These are phyloP conservation scores for Lipomyces oligophaga DNA, from an alignment of 805 yeast species.

Conservation along the genomic window DNA sequence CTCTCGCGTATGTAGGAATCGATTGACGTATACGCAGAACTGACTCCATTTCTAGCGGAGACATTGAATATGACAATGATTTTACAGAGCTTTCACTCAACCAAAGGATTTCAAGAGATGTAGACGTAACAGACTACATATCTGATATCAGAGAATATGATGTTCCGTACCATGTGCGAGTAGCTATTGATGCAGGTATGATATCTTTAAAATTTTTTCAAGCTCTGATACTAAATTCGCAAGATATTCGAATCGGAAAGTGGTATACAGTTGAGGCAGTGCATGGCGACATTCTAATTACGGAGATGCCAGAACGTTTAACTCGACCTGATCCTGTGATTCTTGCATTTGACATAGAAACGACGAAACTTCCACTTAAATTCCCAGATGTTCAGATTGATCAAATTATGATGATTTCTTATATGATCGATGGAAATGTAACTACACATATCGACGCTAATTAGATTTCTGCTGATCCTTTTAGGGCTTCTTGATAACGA, in stretches of 20 bases:
- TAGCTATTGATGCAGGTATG: conserved; percentile 71
- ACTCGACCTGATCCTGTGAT: conserved; percentile 98
- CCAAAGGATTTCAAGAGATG: conserved; percentile 25
- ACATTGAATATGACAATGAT: conserved; percentile 37
- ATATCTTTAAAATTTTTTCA: neutral
- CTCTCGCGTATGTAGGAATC: conserved; percentile 44
- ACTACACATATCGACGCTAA: neutral
- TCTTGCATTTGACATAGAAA: conserved; percentile 94
- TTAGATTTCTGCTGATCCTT: neutral
- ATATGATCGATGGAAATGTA: conserved; percentile 92
- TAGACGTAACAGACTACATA: conserved; percentile 57
- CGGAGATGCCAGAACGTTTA: conserved; percentile 65
- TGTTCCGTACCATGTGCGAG: conserved; percentile 94
- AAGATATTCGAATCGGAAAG: conserved; percentile 79
- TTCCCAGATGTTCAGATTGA: conserved; percentile 90
- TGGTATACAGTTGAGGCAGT: conserved; percentile 82
- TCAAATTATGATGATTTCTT: conserved; percentile 97
- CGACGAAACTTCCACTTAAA: conserved; percentile 92
- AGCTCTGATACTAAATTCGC: neutral
- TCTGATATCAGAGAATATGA: conserved; percentile 89
- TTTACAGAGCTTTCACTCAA: conserved; percentile 17
- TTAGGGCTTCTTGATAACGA: conserved; percentile 80
- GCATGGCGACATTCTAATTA: conserved; percentile 51
- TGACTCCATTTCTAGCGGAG: conserved; percentile 32
- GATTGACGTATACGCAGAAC: neutral